Conservation (phyloP, 768 basidiomycete species). For the Sistotremastrum suecicum region DNA sequence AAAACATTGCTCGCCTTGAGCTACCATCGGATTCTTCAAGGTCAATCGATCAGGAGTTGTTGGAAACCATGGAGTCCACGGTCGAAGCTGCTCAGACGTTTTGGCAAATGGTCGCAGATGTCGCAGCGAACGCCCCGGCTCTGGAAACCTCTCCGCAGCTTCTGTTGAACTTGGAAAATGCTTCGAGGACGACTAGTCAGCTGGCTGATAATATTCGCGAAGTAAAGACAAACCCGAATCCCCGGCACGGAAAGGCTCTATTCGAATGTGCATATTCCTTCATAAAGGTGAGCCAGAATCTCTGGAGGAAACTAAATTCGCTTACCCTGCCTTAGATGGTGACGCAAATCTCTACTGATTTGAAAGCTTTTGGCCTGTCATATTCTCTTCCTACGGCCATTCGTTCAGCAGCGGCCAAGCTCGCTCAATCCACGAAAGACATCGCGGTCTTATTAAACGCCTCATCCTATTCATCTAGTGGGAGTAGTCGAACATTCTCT, state of each 20-base stretch:
- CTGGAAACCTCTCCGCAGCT: slow-evolving; percentile 28
- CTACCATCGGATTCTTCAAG: slow-evolving; percentile 41
- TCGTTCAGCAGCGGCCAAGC: slow-evolving; percentile 54
- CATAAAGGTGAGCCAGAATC: slow-evolving; percentile 46
- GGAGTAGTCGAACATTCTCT: slow-evolving; percentile 43
- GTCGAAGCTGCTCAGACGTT: slow-evolving; percentile 68
- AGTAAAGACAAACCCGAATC: slow-evolving; percentile 42
- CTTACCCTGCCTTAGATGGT: slow-evolving; percentile 36
- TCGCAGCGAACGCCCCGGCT: slow-evolving; percentile 25
- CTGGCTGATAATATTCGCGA: slow-evolving; percentile 44
- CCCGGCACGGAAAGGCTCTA: slow-evolving; percentile 43
- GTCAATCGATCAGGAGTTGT: slow-evolving; percentile 62
- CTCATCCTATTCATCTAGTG: slow-evolving; percentile 58
- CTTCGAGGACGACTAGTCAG: slow-evolving; percentile 48
- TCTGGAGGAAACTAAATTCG: background rate
- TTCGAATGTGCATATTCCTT: slow-evolving; percentile 71
- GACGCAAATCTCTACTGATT: slow-evolving; percentile 57
- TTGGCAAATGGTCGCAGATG: slow-evolving; percentile 70
- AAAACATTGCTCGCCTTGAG: slow-evolving; percentile 28
- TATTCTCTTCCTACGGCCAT: slow-evolving; percentile 46
- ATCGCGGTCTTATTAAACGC: slow-evolving; percentile 78
- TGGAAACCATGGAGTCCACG: slow-evolving; percentile 66
- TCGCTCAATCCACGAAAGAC: slow-evolving; percentile 77
- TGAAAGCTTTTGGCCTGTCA: slow-evolving; percentile 47
- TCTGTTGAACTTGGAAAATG: slow-evolving; percentile 40